These are phyloP conservation scores for Ascobolus immersus DNA, from an alignment of 495 filamentous ascomycete genomes.

Conservation along the genomic window DNA sequence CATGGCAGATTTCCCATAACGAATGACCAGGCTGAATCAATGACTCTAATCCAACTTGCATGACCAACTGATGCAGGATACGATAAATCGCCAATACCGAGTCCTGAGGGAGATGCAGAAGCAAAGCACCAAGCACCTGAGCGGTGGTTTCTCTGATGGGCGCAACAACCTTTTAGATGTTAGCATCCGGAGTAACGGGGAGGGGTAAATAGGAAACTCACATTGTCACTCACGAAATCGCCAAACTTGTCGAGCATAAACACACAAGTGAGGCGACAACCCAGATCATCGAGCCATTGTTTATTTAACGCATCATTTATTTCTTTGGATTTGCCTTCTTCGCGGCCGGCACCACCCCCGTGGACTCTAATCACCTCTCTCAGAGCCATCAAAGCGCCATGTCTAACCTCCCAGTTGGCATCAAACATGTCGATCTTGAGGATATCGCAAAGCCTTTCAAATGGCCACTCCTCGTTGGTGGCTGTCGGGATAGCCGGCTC, in stretches of 20 bases:
- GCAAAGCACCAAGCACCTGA: slow-evolving; percentile 73
- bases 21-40: slow-evolving; percentile 37
- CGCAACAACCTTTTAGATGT: slow-evolving; percentile 36
- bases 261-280: slow-evolving; percentile 75
- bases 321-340: slow-evolving; percentile 36
- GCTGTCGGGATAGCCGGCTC: slow-evolving; percentile 33
- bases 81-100: slow-evolving; percentile 61
- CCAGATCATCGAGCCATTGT: slow-evolving; percentile 74
- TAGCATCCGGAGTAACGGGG: slow-evolving; percentile 1
- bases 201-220: slow-evolving; percentile 4
- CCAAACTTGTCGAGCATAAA: slow-evolving; percentile 94
- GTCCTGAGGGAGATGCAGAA: slow-evolving; percentile 47
- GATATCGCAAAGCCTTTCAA: slow-evolving; percentile 78
- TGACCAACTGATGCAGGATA: slow-evolving; percentile 64
- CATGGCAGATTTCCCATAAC: slow-evolving; percentile 97
- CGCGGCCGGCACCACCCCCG: slow-evolving; percentile 67
- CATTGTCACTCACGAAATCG: slow-evolving; percentile 91
- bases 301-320: slow-evolving; percentile 60
- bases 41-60: slow-evolving; percentile 60
- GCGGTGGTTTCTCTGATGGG: slow-evolving; percentile 90
- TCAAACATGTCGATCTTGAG: slow-evolving; percentile 84
- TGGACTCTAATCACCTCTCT: slow-evolving; percentile 82
- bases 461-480: slow-evolving; percentile 62
- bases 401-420: slow-evolving; percentile 82
- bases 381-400: slow-evolving; percentile 86